Base-by-base conservation (phyloP, 768 basidiomycete species). In the Strobilomyces confusus region DNA sequence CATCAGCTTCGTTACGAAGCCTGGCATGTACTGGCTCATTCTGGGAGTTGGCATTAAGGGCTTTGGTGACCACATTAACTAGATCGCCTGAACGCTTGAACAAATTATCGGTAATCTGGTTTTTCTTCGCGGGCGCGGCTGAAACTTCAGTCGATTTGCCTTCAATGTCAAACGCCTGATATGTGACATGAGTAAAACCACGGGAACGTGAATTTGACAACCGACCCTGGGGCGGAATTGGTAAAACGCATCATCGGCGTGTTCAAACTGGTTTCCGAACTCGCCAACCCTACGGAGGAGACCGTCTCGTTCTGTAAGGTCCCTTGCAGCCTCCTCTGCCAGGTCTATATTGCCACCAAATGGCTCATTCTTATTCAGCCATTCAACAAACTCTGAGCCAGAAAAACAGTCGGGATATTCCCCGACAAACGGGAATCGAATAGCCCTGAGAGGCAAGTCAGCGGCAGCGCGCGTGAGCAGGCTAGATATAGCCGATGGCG, bases 361-460 rank as follows among this genome's bases (percentile, higher is more conserved):
- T 9, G 82, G 80, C 3, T 95, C 84, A 57, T 89, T 85, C 52
- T 79, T 80, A 52, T 83, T 82, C 51, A 97, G 69, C 92, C 92
- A 97, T 5, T 80, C 77, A 9, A 87, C 88, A 58, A 97, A 86
- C 58, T 95, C 93, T 38, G 92, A 92, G 26, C 94, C 94, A 15
- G 83, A 84, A 70, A 95, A 95, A 54, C 87, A 86, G 52, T 91
- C 87, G 26, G 84, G 77, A 58, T 93, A 93, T 73, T 92, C 89
- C 43, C 91, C 91, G 12, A 93, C 64, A 14, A 93, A 72, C 1
- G 92, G 86, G 72, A 92, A 82, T 34, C 86, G 83, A 29, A 93
- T 77, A 8, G 87, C 72, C 32, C 84, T 79, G 29, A 92, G 73
- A 17, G 80, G 81, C n/a, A 93, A 72, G 60, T 91, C 86, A 1